These are phyloP conservation scores for Erodium chrysanthum DNA, from an alignment of 441 rosid genomes.

Conservation along the genomic window DNA sequence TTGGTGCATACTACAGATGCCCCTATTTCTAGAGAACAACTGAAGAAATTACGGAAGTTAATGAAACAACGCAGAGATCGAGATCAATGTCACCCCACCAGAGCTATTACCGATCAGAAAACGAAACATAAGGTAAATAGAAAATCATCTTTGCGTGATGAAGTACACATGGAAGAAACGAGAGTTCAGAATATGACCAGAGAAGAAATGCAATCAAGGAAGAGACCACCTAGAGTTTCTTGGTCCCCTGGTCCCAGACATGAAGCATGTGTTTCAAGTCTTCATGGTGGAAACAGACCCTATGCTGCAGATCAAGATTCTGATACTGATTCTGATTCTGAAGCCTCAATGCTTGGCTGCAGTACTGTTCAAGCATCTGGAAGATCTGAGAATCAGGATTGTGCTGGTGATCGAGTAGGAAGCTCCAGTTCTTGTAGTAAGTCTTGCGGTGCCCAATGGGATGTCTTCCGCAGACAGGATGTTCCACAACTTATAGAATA, in stretches of 20 bases:
- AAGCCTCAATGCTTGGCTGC: conserved; percentile 34
- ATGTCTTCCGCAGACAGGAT: conserved; percentile 84
- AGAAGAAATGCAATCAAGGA: conserved; percentile 30
- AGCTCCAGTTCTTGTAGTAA: conserved; percentile 17
- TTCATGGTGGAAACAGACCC: conserved; percentile 18
- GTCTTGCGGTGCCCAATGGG: conserved; percentile 75
- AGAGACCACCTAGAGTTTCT: conserved; percentile 35
- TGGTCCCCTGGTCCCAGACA: conserved; percentile 31
- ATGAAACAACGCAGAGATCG: conserved; percentile 48
- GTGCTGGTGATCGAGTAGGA: conserved; percentile 25
- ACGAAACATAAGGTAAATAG: conserved; percentile 22
- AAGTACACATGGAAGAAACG: conserved; percentile 26
- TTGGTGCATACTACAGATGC: conserved; percentile 70
- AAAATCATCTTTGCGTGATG: conserved; percentile 22
- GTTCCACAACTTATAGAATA: conserved; percentile 74
- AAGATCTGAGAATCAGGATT: conserved; percentile 25
- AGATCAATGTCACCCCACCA: conserved; percentile 22
- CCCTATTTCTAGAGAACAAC: conserved; percentile 64
- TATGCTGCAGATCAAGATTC: conserved; percentile 29
- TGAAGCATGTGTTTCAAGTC: conserved; percentile 20
- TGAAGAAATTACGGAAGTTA: conserved; percentile 63
- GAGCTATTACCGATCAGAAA: conserved; percentile 21
- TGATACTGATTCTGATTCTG: conserved; percentile 37
- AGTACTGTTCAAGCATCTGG: conserved; percentile 26
- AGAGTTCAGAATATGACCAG: conserved; percentile 23